Conservation (phyloP, 2,329 filamentous ascomycete species). For the Coleophoma cylindrospora region DNA sequence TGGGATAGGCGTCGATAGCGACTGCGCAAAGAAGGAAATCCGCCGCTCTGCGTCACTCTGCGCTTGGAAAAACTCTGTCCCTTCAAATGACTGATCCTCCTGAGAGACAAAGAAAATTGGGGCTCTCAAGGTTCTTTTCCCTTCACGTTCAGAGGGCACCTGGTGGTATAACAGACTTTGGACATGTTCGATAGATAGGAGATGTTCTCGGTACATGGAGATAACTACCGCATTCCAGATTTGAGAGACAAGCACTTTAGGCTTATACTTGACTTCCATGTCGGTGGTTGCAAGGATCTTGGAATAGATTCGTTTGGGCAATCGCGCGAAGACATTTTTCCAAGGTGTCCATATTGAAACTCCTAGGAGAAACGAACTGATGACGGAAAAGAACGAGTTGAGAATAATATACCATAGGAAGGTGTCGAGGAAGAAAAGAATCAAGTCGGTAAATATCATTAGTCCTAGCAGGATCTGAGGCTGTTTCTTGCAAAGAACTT, state of each 20-base stretch:
- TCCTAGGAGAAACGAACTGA: constrained; percentile 94
- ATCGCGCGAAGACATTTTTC: constrained; percentile 96
- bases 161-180: constrained; percentile 98
- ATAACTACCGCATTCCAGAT: constrained; percentile 99
- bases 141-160: constrained; percentile 97
- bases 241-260: constrained; percentile 96
- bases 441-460: constrained; percentile 91
- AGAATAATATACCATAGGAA: constrained; percentile 96
- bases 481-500: constrained; percentile 70
- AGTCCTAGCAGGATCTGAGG: constrained; percentile 77
- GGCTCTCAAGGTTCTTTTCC: constrained; percentile 90
- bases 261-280: constrained; percentile 99
- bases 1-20: constrained; percentile 91
- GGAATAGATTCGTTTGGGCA: constrained; percentile 98
- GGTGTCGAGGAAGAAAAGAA: constrained; percentile 97
- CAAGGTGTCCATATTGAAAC: constrained; percentile 98
- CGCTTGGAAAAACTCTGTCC: constrained; percentile 89
- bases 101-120: constrained; percentile 99
- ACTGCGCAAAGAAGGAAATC: constrained; percentile 98
- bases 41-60: constrained; percentile 95
- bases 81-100: constrained; percentile 98
- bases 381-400: constrained; percentile 91
- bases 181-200: constrained; percentile 95
- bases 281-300: constrained; percentile 96
- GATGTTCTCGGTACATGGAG: constrained; percentile 98